These are phyloP conservation scores for Hanseniaspora sp. DNA, from an alignment of 1,139 yeast species.

Conservation along the genomic window DNA sequence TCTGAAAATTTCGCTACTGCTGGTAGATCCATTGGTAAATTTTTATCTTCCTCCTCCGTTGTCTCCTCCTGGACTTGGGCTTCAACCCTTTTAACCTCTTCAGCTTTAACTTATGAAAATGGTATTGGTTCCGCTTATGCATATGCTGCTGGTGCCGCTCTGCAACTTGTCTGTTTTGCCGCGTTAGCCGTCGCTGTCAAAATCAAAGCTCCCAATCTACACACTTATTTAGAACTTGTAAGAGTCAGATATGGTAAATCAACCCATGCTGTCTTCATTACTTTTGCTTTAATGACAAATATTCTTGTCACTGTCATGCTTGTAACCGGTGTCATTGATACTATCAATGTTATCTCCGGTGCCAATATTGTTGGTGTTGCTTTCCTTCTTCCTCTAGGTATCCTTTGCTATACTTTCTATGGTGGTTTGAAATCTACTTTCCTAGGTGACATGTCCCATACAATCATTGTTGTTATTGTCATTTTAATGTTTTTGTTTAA, in stretches of 20 bases:
- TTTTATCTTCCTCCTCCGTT: constrained; percentile 74
- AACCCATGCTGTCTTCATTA: constrained; percentile 59
- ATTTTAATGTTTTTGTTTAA: constrained; percentile 53
- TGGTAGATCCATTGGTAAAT: constrained; percentile 71
- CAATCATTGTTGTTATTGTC: constrained; percentile 48
- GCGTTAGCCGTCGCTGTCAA: constrained; percentile 65
- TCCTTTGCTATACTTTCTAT: constrained; percentile 66
- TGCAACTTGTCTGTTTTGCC: constrained; percentile 61
- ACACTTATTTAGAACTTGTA: constrained; percentile 63
- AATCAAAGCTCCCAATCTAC: constrained; percentile 63
- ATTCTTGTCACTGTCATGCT: constrained; percentile 81
- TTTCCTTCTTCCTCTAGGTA: constrained; percentile 72
- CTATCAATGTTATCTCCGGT: constrained; percentile 65
- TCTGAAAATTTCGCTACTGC: constrained; percentile 88
- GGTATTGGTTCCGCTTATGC: constrained; percentile 69
- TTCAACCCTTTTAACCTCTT: constrained; percentile 65
- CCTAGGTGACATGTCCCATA: constrained; percentile 77
- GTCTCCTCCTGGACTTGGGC: constrained; percentile 95
- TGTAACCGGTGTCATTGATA: constrained; percentile 76
- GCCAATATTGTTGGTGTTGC: constrained; percentile 75
- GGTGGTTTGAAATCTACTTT: constrained; percentile 90
- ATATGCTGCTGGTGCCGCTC: constrained; percentile 65
- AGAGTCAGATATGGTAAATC: constrained; percentile 55
- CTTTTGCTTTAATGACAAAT: constrained; percentile 78
- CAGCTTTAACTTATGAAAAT: constrained; percentile 65